Evolutionary conservation across 2,329 filamentous ascomycete species (phyloP), one percentile per base, ranked within the genome.

Genomic region (Stagonosporopsis rhizophila): DNA sequence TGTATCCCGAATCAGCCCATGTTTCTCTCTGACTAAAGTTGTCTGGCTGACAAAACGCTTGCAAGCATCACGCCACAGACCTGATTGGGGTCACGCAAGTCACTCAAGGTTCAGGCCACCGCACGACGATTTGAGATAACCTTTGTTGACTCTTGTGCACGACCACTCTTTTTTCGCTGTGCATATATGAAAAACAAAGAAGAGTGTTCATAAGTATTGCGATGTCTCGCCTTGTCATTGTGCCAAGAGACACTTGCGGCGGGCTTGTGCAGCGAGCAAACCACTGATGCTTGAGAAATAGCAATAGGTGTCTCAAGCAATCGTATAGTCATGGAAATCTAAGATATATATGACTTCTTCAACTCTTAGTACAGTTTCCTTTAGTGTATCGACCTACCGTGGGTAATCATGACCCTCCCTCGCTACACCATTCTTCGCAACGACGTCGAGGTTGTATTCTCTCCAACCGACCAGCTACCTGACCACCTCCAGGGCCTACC

Each of bases 381-480:
- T 15, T n/a, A 27, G 19, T 14, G 9, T 8, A 12, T 17, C 22
- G 5, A 23, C 28, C 22, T 30, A 34, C 6, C 17, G 0, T 14
- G 37, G 6, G 11, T 8, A 44, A 12, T 15, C 9, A 68, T 69
- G 61, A n/a, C 52, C 14, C 38, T 48, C 23, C 32, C 44, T 38
- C 64, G 67, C 14, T 78, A 72, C 63, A 79, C 76, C 62, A 73
- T 81, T 50, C 65, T 75, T 44, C 77, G 78, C 22, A 51, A 58
- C 27, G 71, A 72, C 12, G 55, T 61, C 8, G 65, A 76, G 45
- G 71, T 80, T 0, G 78, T 79, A 5, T 65, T 81, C 4, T 66
- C 80, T 14, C 75, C 79, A 17, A 72, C 70, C 6, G 79, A 81
- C 49, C 77, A 80, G 61, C 69, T 81, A 3, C 77, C 78, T 0